Percentiles rank a stretch among this genome's conserved stretches.
Evolutionary conservation across 2,329 filamentous ascomycete species (phyloP).

Genomic region (Exserohilum rostratum): DNA sequence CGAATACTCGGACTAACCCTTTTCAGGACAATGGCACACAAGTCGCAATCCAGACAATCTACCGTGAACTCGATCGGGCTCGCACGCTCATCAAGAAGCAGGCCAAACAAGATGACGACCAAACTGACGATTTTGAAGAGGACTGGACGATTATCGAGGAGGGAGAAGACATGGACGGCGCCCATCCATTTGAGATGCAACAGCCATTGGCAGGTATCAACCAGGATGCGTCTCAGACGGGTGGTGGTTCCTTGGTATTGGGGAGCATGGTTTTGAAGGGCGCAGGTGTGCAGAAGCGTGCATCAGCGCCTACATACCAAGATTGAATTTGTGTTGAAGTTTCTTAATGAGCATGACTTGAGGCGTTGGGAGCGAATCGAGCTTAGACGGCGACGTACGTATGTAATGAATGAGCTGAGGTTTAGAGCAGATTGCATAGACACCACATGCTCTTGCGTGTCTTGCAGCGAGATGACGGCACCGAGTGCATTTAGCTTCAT

Average conservation of each 20-base stretch:
- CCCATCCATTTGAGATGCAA: conserved; percentile 30
- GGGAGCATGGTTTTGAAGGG: conserved; percentile 42
- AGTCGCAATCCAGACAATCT: conserved; percentile 87
- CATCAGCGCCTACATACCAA: conserved; percentile 28
- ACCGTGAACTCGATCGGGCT: conserved; percentile 93
- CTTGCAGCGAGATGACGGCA: not conserved
- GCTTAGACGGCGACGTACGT: conserved; percentile 5
- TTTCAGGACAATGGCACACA: conserved; percentile 85
- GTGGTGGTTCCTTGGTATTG: conserved; percentile 32
- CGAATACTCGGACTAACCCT: conserved; percentile 22
- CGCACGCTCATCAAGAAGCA: conserved; percentile 76
- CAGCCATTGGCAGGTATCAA: conserved; percentile 28
- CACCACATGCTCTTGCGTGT: not conserved
- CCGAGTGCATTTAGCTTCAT: no score
- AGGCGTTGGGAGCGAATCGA: conserved; percentile 7
- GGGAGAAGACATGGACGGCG: conserved; percentile 48
- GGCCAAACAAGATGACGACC: conserved; percentile 41
- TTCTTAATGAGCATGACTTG: conserved; percentile 8
- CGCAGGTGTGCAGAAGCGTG: conserved; percentile 25
- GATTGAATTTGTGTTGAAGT: conserved; percentile 16
- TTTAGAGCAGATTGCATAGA: conserved; percentile 1
- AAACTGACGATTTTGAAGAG: conserved; percentile 71
- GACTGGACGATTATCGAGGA: conserved; percentile 90
- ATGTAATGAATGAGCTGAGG: not conserved
- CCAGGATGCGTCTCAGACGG: conserved; percentile 30